A percentile compares a stretch with the other conserved stretches of the same genome.
Conservation (phyloP, 108 stramenopile genomes). For the Thalassiosira profunda region DNA sequence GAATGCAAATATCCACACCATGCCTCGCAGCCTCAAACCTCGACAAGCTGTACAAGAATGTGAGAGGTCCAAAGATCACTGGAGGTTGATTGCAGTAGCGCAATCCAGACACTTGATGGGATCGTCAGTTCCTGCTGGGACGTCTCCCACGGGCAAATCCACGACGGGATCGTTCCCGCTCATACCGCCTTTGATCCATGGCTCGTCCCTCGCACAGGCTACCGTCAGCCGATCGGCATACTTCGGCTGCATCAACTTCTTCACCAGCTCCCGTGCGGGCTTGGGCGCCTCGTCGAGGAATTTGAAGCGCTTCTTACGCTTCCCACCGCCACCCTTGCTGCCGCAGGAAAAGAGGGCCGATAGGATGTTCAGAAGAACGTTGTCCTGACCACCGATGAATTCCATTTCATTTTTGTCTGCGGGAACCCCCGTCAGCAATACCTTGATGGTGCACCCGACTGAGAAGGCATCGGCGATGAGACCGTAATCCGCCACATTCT, state of each 20-base stretch:
- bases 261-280: conserved; percentile 65
- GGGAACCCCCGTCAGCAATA: conserved; percentile 81
- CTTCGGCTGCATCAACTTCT: conserved; percentile 58
- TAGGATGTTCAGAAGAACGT: conserved; percentile 2
- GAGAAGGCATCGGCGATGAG: conserved; percentile 87
- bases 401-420: conserved; percentile 54
- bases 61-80: too few species aligned
- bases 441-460: conserved; percentile 80
- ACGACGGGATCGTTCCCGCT: conserved; percentile 25
- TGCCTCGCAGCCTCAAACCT: too few species aligned
- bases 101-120: conserved; percentile 72
- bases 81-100: background rate
- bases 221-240: conserved; percentile 81
- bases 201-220: conserved; percentile 75
- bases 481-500: conserved; percentile 87
- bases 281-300: conserved; percentile 63
- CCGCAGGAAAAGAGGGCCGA: conserved; percentile 29
- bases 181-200: conserved; percentile 72
- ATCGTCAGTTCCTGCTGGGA: conserved; percentile 62
- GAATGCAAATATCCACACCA: too few species aligned
- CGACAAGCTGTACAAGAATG: too few species aligned
- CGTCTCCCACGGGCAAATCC: conserved; percentile 63
- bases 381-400: conserved; percentile 21
- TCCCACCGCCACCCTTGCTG: conserved; percentile 8
- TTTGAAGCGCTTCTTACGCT: conserved; percentile 32